These are phyloP conservation scores for Boletus tylopilopsis DNA, from an alignment of 768 basidiomycete species.

Conservation along the genomic window DNA sequence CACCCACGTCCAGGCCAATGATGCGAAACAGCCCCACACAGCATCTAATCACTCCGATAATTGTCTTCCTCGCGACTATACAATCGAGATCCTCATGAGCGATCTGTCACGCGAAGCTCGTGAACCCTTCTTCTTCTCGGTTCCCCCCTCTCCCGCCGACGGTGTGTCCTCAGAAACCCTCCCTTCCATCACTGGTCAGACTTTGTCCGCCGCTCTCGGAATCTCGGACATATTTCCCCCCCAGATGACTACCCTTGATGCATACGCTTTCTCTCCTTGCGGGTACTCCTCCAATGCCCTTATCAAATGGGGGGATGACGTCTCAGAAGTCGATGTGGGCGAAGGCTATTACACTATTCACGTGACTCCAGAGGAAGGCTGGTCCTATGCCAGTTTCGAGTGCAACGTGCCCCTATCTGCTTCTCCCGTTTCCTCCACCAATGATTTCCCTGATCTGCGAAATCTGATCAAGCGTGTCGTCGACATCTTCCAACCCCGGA, in stretches of 20 bases:
- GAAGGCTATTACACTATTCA: conserved; percentile 99
- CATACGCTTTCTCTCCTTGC: conserved; percentile 92
- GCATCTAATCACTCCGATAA: conserved; percentile 13
- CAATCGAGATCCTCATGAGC: conserved; percentile 98
- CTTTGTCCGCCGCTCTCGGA: conserved; percentile 67
- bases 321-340: conserved; percentile 32
- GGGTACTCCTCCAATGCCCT: conserved; percentile 96
- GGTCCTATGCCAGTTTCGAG: conserved; percentile 99
- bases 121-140: conserved; percentile 64
- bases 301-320: conserved; percentile 49
- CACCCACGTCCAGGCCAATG: conserved; percentile 13
- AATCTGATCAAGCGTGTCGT: conserved; percentile 87
- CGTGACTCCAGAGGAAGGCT: conserved; percentile 96
- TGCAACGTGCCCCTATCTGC: conserved; percentile 82
- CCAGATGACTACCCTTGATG: conserved; percentile 79
- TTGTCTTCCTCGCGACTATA: conserved; percentile 64
- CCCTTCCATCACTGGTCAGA: conserved; percentile 26
- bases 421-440: conserved; percentile 26
- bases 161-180: conserved; percentile 43
- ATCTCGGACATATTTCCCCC: conserved; percentile 80
- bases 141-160: conserved; percentile 42
- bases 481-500: conserved; percentile 85
- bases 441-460: conserved; percentile 66
- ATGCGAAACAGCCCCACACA: conserved; percentile 6
- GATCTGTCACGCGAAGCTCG: conserved; percentile 75